Evolutionary conservation across 495 filamentous ascomycete genomes (phyloP), one percentile per base, ranked within the genome.

Genomic region (Wilcoxina mikolae): DNA sequence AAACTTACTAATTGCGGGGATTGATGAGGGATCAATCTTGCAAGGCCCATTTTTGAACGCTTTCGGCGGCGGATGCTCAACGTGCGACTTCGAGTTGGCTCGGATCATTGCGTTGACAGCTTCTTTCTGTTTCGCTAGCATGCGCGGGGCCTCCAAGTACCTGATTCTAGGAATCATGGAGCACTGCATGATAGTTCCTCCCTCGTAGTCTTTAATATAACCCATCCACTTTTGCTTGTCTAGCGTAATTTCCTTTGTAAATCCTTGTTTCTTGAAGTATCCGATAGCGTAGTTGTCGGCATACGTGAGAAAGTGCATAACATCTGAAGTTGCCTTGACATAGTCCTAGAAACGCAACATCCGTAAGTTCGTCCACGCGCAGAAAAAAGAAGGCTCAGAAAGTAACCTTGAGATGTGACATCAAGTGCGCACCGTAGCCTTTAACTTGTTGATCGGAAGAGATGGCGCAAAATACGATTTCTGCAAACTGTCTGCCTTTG

Each of bases 161-260:
- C 93, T 85, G 52, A 95, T 89, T 56, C 80, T 82, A 2, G 91
- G 91, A 25, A 98, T 76, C 91, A 98, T 96, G 44, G 83, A 84
- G 68, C 91, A 98, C 70, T 98, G 91, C 91, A 98, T 98, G 59
- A 98, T 94, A 0, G 91, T 98, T 41, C 91, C 91, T 26, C 91
- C 91, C 71, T 98, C 91, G 68, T 98, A 98, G 68, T 98, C 91
- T 69, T 98, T 98, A 68, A 98, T 98, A 65, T 95, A 98, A 26
- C 91, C 91, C 93, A 96, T 98, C 91, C 91, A 98, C 17, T 85
- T 81, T 5, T 82, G 78, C 64, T 79, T 83, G 42, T 89, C 85
- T 1, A 98, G 78, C 0, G 87, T 95, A 60, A 98, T 96, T 58
- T 98, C 89, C 67, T 98, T 98, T 0, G 93, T 96, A 60, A 98